Evolutionary conservation across 306 rosid genomes (phyloP), one percentile per base, ranked within the genome.

Genomic region (Medicago ruthenica): DNA sequence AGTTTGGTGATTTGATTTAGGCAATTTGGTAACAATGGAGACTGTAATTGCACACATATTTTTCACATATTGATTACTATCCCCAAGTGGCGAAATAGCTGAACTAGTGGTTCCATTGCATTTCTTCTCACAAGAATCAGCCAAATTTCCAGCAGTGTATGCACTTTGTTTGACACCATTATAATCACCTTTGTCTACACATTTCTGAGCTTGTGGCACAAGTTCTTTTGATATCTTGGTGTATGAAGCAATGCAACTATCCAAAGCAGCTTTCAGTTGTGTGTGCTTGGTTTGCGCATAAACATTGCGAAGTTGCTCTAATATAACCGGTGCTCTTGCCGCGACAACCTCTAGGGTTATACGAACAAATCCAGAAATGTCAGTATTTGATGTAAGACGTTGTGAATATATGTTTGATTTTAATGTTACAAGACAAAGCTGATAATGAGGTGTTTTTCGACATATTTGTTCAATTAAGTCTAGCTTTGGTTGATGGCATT

Each of bases 31-130:
- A 42, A 54, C 34, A 17, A 75, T 62, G 12, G 81, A 40, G 0
- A 63, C 64, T 1, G 61, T 12, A 75, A 70, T 70, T 53, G 44
- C n/a, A 41, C 84, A 81, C 1, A 81, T 20, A 31, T 75, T 70
- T 11, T 51, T 41, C 44, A 70, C 22, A 42, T 69, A 81, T 17
- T 34, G 16, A 9, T 42, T 61, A 22, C 37, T 16, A 14, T 61
- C 62, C 3, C 24, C 78, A 1, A 70, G 8, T 8, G 48, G 36
- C 11, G 62, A 14, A 69, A 47, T 3, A 48, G 39, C 7, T 2
- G 41, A 8, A 24, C n/a, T 24, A 67, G 37, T 45, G 1, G 55
- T 9, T 0, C 17, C 44, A 5, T 9, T 24, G 4, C 78, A 69
- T 17, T 69, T 62, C 5, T 31, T 41, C 15, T 62, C 64, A 20